Conservation (phyloP, 164 flowering plant genomes). For the Tinospora cordifolia region DNA sequence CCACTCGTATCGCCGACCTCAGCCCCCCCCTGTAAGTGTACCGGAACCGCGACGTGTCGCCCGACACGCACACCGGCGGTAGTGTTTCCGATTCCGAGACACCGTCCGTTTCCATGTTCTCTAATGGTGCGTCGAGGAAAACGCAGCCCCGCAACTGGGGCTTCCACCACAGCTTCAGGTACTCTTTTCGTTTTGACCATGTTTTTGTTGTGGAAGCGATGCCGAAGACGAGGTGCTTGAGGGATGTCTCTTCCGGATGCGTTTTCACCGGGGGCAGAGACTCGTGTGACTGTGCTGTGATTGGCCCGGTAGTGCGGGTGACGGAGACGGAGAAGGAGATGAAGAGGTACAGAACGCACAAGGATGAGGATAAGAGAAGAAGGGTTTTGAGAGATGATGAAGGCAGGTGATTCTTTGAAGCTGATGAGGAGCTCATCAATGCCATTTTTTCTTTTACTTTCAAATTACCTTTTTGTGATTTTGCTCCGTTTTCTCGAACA, state of each 20-base stretch:
- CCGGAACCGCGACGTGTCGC: conserved; percentile 49
- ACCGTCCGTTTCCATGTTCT: not conserved
- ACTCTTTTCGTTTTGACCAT: conserved; percentile 32
- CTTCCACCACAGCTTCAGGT: conserved; percentile 56
- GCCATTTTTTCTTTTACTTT: no score
- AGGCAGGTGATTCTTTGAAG: not conserved
- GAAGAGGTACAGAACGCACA: conserved; percentile 21
- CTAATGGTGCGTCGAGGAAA: conserved; percentile 42
- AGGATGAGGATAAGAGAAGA: conserved; percentile 28
- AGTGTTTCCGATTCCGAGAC: not conserved
- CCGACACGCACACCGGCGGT: conserved; percentile 47
- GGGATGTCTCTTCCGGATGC: conserved; percentile 22
- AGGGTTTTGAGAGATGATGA: conserved; percentile 13
- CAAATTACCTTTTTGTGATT: no score
- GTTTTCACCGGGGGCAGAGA: no score
- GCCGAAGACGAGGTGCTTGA: conserved; percentile 58
- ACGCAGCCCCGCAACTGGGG: conserved; percentile 42
- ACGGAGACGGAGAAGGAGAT: conserved; percentile 5
- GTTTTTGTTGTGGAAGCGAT: conserved; percentile 58
- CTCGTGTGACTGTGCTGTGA: not conserved
- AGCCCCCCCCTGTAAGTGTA: conserved; percentile 53
- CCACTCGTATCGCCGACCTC: conserved; percentile 64
- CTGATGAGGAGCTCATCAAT: not conserved
- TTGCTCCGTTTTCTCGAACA: no score
- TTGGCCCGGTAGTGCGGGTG: conserved; percentile 10